phyloP scores from a whole-genome alignment of 805 yeast genomes.

The Metschnikowia chrysomelidarum region DNA sequence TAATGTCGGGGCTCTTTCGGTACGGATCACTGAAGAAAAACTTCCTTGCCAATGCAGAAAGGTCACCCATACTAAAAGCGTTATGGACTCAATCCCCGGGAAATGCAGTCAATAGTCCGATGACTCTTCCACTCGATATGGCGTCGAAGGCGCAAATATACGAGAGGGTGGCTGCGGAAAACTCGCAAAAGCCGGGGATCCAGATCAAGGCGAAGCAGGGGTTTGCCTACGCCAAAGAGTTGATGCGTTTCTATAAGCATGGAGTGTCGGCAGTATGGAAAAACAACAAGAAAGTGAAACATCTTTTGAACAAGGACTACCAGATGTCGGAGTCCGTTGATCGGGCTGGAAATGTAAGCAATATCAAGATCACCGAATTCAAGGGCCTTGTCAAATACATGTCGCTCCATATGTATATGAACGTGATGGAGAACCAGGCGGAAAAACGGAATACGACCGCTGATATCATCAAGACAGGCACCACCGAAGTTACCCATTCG shows the following conservation, averaged over 20 bases:
- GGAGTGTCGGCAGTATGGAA: slow-evolving; percentile 59
- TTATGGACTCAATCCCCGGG: slow-evolving; percentile 8
- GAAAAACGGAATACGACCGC: slow-evolving; percentile 18
- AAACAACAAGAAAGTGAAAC: slow-evolving; percentile 28
- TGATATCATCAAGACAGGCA: slow-evolving; percentile 20
- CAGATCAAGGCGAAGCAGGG: slow-evolving; percentile 37
- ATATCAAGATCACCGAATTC: slow-evolving; percentile 32
- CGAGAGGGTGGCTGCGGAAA: slow-evolving; percentile 21
- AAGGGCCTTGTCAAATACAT: slow-evolving; percentile 34
- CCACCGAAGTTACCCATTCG: slow-evolving; percentile 9
- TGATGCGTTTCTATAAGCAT: slow-evolving; percentile 52
- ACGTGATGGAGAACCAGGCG: slow-evolving; percentile 35
- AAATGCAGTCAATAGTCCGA: slow-evolving; percentile 14
- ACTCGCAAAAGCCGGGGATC: slow-evolving; percentile 18
- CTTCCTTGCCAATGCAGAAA: slow-evolving; percentile 4
- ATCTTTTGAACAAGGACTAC: slow-evolving; percentile 19
- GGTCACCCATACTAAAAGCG: slow-evolving; percentile 12
- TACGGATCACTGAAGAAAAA: slow-evolving; percentile 8
- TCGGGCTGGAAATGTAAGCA: slow-evolving; percentile 23
- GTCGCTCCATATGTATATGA: slow-evolving; percentile 35
- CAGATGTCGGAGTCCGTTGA: slow-evolving; percentile 22
- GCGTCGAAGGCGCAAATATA: slow-evolving; percentile 28
- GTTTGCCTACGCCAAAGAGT: slow-evolving; percentile 41
- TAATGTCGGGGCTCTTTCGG: slow-evolving; percentile 2
- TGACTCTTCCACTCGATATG: slow-evolving; percentile 32